Evolutionary conservation across 768 basidiomycete species (phyloP), one percentile per base, ranked within the genome.

Genomic region (Hortiboletus campestris): DNA sequence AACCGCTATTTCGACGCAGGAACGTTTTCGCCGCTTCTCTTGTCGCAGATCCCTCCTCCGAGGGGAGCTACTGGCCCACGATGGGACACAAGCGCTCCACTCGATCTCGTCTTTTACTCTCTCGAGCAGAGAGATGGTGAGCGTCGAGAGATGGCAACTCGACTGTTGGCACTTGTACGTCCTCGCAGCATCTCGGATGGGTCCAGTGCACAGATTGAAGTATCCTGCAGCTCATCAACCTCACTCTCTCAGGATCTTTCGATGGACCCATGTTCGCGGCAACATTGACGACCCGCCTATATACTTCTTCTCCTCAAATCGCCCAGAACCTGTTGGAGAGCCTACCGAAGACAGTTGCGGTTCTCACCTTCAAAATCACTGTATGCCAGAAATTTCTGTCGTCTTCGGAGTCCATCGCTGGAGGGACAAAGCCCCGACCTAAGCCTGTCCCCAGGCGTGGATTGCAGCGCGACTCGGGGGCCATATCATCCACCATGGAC

Each of bases 41-140:
- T 87, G 28, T 72, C 74, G 20, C 85, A 88, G 66, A 79, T 89
- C 14, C 84, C 85, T 25, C 74, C 75, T 7, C 77, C 83, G 12
- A 78, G 81, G 53, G 70, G 74, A 39, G 78, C 75, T 20, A 63
- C 67, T 22, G 76, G 75, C 28, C 69, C 77, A 7, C 78, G 84
- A 63, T 86, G 84, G 80, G 85, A 87, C 29, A 72, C 76, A 16
- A 76, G 77, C 31, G 70, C 69, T 20, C 79, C 82, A 1, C 67
- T 87, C 17, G 78, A 82, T 48, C 74, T 85, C 2, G 59, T 75
- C 35, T 74, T 78, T 45, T 64, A 69, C 40, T 73, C 75, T 47
- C 42, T 76, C 40, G 42, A 63, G 38, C 75, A 80, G 51, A 43
- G 56, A 38, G 67, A 72, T 13, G 41, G 63, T 36, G 57, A 67